Base-by-base conservation (phyloP, 129 eudicot genomes). In the Scalesia atractyloides region DNA sequence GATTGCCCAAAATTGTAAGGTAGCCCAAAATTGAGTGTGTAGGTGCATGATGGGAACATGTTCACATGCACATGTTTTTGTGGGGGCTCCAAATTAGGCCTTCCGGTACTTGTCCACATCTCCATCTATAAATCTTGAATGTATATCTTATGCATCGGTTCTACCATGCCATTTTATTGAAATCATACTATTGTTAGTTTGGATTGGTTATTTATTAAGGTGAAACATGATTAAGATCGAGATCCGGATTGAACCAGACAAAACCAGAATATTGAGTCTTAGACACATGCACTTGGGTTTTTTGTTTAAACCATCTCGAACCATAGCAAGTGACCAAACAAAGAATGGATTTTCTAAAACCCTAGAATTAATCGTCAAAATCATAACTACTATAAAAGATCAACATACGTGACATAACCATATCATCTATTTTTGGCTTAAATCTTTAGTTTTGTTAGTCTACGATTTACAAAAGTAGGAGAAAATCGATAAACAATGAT, bases 101-200 rank as follows among this genome's bases (percentile, higher is more conserved):
- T 74, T 81, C 90, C 58, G 95, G 86, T 88, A 85, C 82, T 75
- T 85, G 95, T 88, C 92, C 81, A 84, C 86, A 85, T 85, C 88
- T 30, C 60, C 46, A 61, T 46, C 60, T 75, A 48, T 50, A 71
- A 51, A 78, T 78, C 72, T 63, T 53, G 46, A 77, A 34, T 41
- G 24, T 14, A 22, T 76, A 65, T 65, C 14, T 54, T 54, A 66
- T 58, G 20, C 30, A 36, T 50, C 37, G 9, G 26, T 50, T 74
- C 22, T 64, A 52, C 68, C 80, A 54, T 68, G 26, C 8, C 39
- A 57, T 68, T 12, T 58, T 58, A 37, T 70, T 77, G 19, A 70
- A 19, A 54, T 19, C n/a, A 43, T 53, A 19, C 44, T 13, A 3
- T 53, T 19, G 13, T 13, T 13, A 2, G 15, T 18, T 4, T 39